Evolutionary conservation across 139 green algal species (phyloP), one percentile per base, ranked within the genome.

Genomic region (Choricystis sp.): DNA sequence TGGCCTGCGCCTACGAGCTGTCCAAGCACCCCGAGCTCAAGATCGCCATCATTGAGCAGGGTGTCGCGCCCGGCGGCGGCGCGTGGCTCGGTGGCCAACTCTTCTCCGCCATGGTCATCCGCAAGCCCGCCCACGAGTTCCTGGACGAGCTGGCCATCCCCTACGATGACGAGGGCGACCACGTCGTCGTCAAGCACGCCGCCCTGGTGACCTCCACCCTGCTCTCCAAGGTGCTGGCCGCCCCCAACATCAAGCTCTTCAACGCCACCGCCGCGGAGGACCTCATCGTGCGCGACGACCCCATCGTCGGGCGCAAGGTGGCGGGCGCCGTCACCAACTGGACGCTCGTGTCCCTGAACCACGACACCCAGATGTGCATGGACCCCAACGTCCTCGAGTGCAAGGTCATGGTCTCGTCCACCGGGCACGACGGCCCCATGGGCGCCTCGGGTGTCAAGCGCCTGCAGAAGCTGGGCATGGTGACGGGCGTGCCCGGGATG

Each of bases 291-390:
- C 70, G 78, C 59, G 62, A 74, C 31, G 73, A 82, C n/a, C 31
- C 57, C 1, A 57, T 61, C 24, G 16, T 27, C n/a, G 76, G 68
- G 48, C 77, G 49, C 48, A 74, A 82, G 56, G 85, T 96, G 61
- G 79, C 69, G 26, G 90, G 91, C 40, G 87, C 94, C 0, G 91
- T 98, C 4, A 98, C 91, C 72, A 98, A 98, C 87, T 98, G 91
- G 91, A 90, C 91, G 2, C 83, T 96, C 60, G 91, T 98, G 5
- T 81, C 90, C n/a, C 81, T 95, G 48, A 87, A 92, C 79, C 91
- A 98, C 73, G 83, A 94, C 79, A 97, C 90, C 29, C 90, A 94
- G 78, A 89, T 79, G 57, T 97, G 90, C 88, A 97, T 97, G 90
- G 88, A 96, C 80, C 88, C 88, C 71, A 96, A 96, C 66, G 83